Conservation (phyloP, 169 alveolate species). For the Plasmodium cynomolgi region DNA sequence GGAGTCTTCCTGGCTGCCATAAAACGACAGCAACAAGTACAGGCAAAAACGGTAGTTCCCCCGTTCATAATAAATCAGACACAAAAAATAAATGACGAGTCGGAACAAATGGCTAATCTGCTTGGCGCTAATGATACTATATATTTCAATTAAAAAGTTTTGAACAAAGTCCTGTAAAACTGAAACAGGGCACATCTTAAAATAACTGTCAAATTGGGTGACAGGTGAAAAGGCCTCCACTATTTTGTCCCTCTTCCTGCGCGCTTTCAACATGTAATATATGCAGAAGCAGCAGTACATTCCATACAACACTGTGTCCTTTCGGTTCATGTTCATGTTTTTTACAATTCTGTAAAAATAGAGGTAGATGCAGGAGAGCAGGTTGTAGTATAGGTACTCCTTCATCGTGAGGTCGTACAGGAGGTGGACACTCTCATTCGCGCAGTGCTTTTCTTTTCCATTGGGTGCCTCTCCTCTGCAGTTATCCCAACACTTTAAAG, state of each 20-base stretch:
- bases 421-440: not conserved
- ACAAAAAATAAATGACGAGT: slow-evolving; percentile 60
- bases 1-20: not conserved
- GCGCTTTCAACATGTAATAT: slow-evolving; percentile 42
- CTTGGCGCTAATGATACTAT: slow-evolving; percentile 18
- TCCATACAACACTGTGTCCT: slow-evolving; percentile 42
- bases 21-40: slow-evolving; percentile 27
- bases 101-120: slow-evolving; percentile 16
- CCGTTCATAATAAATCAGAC: slow-evolving; percentile 51
- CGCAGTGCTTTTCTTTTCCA: not conserved
- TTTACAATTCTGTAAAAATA: slow-evolving; percentile 58
- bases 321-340: slow-evolving; percentile 26
- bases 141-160: slow-evolving; percentile 59
- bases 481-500: not conserved
- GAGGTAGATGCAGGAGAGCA: slow-evolving; percentile 54
- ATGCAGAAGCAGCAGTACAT: slow-evolving; percentile 58
- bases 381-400: slow-evolving; percentile 63
- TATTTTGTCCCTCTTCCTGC: slow-evolving; percentile 21
- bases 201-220: slow-evolving; percentile 8
- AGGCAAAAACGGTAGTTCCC: slow-evolving; percentile 26
- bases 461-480: not conserved
- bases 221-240: slow-evolving; percentile 1
- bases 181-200: not conserved
- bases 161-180: slow-evolving; percentile 35
- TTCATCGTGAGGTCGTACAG: slow-evolving; percentile 38